Base-by-base conservation (phyloP, 2,329 filamentous ascomycete species). In the Zasmidium cellare region DNA sequence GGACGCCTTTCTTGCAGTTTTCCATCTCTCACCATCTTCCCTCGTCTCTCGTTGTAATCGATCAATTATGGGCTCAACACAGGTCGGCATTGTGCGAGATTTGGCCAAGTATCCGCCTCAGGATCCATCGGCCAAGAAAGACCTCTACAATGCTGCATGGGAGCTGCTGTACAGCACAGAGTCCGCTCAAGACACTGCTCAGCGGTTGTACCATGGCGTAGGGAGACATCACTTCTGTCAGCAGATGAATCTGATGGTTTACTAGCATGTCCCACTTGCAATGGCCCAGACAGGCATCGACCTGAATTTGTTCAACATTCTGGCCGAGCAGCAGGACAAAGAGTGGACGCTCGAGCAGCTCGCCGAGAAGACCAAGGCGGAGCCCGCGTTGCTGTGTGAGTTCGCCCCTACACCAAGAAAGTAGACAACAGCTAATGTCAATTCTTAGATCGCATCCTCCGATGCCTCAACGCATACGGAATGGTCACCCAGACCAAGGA, bases 161-260 rank as follows among this genome's bases (percentile, higher is more conserved):
- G 28, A 56, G 23, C 28, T 59, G 25, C 44, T 56, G 3, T 56
- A 53, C 44, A 20, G 35, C n/a, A 41, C 49, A 18, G 57, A 59
- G 35, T 53, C 53, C 19, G 49, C 31, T 22, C 57, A 59, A 18
- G 57, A 59, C 53, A 59, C 57, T 20, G 53, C 53, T 16, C 57
- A 56, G 46, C 31, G 53, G 35, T 28, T 59, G 5, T 59, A 59
- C 20, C 57, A 59, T 46, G 57, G 57, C 22, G 53, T 59, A 47
- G 18, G 57, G 2, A 9, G 16, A 23, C 23, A n/a, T 11, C 24
- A 18, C 11, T 14, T 19, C 45, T 2, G 6, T 23, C 22, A 28
- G 16, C 9, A 9, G 19, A 11, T 6, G 19, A 18, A 47, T 7
- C 45, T 47, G 18, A 47, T 11, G 31, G 19, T 18, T 11, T 24